Percentiles rank a stretch among this genome's conserved stretches.
Evolutionary conservation across 805 yeast species (phyloP).

Genomic region (Saturnispora dispora): DNA sequence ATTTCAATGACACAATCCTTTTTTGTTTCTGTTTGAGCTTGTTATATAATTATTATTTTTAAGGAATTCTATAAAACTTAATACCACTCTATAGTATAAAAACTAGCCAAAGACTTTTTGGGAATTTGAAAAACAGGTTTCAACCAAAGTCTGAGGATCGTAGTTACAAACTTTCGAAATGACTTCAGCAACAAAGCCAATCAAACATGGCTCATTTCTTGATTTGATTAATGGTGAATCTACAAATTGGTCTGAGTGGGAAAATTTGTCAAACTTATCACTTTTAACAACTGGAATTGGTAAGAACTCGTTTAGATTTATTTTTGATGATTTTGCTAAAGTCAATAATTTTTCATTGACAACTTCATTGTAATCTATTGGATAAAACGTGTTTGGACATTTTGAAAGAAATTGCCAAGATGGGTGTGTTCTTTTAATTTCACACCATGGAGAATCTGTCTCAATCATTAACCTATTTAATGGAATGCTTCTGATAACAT

Average conservation of each 20-base stretch:
- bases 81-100: not conserved
- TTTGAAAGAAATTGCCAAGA: constrained; percentile 48
- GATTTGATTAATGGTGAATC: constrained; percentile 55
- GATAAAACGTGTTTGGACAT: constrained; percentile 51
- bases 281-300: constrained; percentile 62
- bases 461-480: constrained; percentile 65
- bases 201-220: constrained; percentile 86
- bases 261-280: constrained; percentile 33
- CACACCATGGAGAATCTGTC: constrained; percentile 99
- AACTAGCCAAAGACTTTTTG: constrained; percentile 33
- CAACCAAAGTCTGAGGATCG: constrained; percentile 36
- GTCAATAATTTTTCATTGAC: constrained; percentile 7
- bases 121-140: constrained; percentile 44
- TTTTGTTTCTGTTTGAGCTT: not conserved
- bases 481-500: constrained; percentile 62
- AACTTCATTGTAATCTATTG: constrained; percentile 23
- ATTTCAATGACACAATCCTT: not conserved
- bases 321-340: not conserved
- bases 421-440: constrained; percentile 74
- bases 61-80: not conserved
- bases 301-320: constrained; percentile 35
- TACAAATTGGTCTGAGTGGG: constrained; percentile 22
- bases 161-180: constrained; percentile 42
- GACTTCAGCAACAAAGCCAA: constrained; percentile 71
- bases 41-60: not conserved